These are phyloP conservation scores for Saccharomycopsis capsularis DNA, from an alignment of 805 yeast genomes.

Conservation along the genomic window DNA sequence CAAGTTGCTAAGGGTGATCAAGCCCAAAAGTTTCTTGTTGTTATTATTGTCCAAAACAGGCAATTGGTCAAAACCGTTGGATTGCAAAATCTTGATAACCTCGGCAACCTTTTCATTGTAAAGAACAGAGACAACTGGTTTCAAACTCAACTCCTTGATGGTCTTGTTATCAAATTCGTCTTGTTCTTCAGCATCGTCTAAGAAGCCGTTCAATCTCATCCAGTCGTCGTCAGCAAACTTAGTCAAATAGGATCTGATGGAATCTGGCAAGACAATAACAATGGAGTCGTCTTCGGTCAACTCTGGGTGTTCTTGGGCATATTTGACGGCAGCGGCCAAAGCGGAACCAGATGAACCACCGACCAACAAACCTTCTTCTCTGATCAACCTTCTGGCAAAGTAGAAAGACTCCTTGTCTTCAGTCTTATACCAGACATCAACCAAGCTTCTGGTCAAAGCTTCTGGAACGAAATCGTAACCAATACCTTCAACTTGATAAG, in stretches of 20 bases:
- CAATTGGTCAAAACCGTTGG: conserved; percentile 77
- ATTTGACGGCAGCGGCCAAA: conserved; percentile 67
- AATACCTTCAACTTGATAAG: conserved; percentile 82
- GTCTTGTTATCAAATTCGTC: conserved; percentile 38
- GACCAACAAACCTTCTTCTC: conserved; percentile 79
- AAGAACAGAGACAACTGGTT: conserved; percentile 72
- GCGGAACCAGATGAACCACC: conserved; percentile 92
- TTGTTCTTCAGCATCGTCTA: conserved; percentile 41
- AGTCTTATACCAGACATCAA: conserved; percentile 81
- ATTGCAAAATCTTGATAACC: conserved; percentile 63
- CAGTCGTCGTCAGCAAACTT: conserved; percentile 89
- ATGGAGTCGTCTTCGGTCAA: conserved; percentile 67
- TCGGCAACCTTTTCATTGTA: conserved; percentile 51
- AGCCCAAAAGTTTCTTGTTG: conserved; percentile 60
- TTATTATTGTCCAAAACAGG: conserved; percentile 54
- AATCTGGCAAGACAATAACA: conserved; percentile 81
- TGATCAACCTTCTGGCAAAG: conserved; percentile 72
- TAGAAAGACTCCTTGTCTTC: conserved; percentile 75
- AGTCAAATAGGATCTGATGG: conserved; percentile 78
- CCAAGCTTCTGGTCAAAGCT: conserved; percentile 56
- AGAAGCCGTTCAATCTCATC: conserved; percentile 74
- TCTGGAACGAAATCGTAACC: conserved; percentile 87
- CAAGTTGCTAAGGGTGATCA: conserved; percentile 68
- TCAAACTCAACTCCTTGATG: conserved; percentile 62
- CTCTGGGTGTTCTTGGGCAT: conserved; percentile 50